phyloP scores from a whole-genome alignment of 2,329 filamentous ascomycete species.

The Cladobotryum mycophilum region DNA sequence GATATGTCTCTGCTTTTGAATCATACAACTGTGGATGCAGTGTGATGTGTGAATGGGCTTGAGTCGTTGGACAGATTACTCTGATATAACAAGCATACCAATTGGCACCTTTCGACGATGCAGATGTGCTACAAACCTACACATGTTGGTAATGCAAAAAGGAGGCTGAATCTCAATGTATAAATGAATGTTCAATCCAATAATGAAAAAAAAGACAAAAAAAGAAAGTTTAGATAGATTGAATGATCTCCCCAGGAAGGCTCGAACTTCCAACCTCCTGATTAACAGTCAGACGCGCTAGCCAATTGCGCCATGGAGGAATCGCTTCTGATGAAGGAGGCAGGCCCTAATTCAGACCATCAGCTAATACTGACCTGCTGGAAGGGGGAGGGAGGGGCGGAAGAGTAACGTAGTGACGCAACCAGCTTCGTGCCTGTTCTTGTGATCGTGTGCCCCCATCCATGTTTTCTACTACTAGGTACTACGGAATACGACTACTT shows the following conservation, averaged over 20 bases:
- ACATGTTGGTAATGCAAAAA: neutral
- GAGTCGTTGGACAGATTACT: no score
- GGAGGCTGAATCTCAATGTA: neutral
- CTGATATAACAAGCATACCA: no score
- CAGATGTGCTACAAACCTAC: no score
- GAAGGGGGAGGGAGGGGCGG: neutral
- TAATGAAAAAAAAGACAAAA: neutral
- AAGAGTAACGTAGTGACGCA: neutral
- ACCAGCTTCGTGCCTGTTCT: neutral
- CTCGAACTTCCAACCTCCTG: slow-evolving; percentile 16
- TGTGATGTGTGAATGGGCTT: no score
- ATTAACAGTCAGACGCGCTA: slow-evolving; percentile 56
- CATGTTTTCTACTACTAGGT: no score
- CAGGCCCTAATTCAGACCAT: neutral
- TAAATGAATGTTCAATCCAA: neutral
- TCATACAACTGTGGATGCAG: no score
- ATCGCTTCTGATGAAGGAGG: neutral
- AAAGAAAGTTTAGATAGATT: neutral
- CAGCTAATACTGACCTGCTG: neutral
- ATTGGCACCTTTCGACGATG: no score
- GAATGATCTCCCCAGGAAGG: slow-evolving; percentile 12
- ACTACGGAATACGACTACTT: no score
- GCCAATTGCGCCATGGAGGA: slow-evolving; percentile 44
- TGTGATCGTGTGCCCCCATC: neutral
- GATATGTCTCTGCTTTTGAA: no score